Base-by-base conservation (phyloP, 2,329 filamentous ascomycete species). In the Beauveria sp. region DNA sequence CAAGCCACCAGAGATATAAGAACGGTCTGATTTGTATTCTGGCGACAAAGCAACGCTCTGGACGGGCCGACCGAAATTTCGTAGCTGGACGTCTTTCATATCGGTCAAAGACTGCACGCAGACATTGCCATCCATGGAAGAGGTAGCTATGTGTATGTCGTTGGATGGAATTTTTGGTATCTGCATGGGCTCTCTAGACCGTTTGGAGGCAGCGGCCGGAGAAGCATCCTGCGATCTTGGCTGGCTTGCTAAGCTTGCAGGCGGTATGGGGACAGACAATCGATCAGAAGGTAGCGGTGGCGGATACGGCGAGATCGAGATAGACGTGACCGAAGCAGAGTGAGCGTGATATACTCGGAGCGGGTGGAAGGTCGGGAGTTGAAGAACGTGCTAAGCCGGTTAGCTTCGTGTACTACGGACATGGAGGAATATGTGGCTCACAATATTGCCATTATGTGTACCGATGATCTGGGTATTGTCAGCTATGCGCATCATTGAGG, bases 401-500 rank as follows among this genome's bases (percentile, higher is more conserved):
- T 62, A 41, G 57, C 41, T 59, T 65, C 77, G 71, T 75, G 69
- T 46, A 28, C 63, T n/a, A 41, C 28, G 18, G 5, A 34, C 9
- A 41, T 28, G 16, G 2, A 18, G 16, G 1, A 12, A 12, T 8
- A n/a, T 18, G 43, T 28, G 55, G 77, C 88, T 79, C 81, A 96
- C 91, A 69, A 97, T 93, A 70, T 94, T 96, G 68, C 94, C 94
- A 76, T 96, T 96, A 73, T 99, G 93, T 37, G 94, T 97, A 66
- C 93, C 94, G 67, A 96, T 80, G 64, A 97, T 88, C 90, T 93
- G 75, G 54, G 65, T 65, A 69, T 63, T 63, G 67, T 75, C 67
- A 77, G 75, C 61, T 63, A 67, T 65, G 14, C 8, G 22, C 9
- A 20, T n/a, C 12, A 44, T 18, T 20, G 18, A 37, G 24, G 20